Evolutionary conservation across 2,329 filamentous ascomycete species (phyloP).

Genomic region (Penicillium sp.): DNA sequence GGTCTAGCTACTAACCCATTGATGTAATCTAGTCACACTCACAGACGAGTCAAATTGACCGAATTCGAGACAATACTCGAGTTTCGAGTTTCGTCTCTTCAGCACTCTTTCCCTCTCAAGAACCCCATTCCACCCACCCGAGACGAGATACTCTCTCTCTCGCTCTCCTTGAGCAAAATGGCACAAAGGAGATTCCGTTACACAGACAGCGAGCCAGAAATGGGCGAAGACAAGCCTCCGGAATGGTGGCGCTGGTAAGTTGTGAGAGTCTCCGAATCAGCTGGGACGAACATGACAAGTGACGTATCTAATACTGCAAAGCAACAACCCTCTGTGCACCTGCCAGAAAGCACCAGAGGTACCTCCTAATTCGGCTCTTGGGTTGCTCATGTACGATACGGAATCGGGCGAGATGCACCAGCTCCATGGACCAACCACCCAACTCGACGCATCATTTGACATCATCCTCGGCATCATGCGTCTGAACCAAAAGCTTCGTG

Average conservation of each 20-base stretch:
- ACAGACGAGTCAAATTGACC: not conserved
- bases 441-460: slow-evolving; percentile 28
- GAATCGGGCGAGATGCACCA: slow-evolving; percentile 12
- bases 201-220: not conserved
- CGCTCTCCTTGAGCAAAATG: not conserved
- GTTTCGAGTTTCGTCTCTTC: not conserved
- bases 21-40: not conserved
- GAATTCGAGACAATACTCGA: not conserved
- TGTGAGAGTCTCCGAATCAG: not conserved
- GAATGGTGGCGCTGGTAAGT: slow-evolving; percentile 10
- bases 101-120: not conserved
- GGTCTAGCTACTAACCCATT: not conserved
- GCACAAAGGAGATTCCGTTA: not conserved
- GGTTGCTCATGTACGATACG: slow-evolving; percentile 16
- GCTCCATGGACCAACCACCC: slow-evolving; percentile 17
- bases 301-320: slow-evolving; percentile 4
- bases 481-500: slow-evolving; percentile 22
- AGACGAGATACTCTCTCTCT: not conserved
- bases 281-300: not conserved
- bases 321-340: slow-evolving; percentile 20
- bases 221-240: not conserved
- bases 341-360: slow-evolving; percentile 21
- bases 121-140: not conserved
- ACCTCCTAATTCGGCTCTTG: slow-evolving; percentile 8
- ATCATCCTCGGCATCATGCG: slow-evolving; percentile 18